phyloP scores from a whole-genome alignment of 306 rosid species.

The Casuarina cunninghamiana region DNA sequence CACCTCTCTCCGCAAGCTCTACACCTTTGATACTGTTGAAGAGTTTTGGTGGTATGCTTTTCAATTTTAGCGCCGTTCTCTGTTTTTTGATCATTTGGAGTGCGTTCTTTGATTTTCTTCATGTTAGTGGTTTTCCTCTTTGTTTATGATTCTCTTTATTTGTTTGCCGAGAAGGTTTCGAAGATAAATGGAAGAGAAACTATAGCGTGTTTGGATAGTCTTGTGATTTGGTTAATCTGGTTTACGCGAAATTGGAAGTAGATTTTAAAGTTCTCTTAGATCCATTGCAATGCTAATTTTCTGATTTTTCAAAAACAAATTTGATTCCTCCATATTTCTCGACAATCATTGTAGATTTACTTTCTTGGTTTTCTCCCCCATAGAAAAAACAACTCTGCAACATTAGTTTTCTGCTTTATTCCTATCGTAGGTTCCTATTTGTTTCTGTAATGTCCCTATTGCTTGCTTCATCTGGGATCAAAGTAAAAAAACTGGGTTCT shows the following conservation, averaged over 20 bases:
- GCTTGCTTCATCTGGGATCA: not conserved
- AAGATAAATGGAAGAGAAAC: not conserved
- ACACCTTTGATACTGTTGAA: slow-evolving; percentile 84
- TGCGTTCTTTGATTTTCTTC: too few species aligned
- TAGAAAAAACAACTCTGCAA: not conserved
- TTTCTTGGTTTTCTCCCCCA: not conserved
- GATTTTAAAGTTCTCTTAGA: not conserved
- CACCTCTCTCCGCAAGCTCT: slow-evolving; percentile 64
- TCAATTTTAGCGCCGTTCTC: not conserved
- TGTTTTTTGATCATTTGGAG: not conserved
- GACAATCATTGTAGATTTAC: not conserved
- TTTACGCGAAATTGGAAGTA: not conserved
- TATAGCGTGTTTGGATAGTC: not conserved
- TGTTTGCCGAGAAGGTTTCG: not conserved
- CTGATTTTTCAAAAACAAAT: not conserved
- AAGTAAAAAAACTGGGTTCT: not conserved
- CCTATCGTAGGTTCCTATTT: not conserved
- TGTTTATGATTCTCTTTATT: not conserved
- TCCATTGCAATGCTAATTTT: not conserved
- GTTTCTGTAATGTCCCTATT: not conserved
- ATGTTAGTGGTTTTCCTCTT: not conserved
- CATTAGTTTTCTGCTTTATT: not conserved
- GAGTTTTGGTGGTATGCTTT: slow-evolving; percentile 82
- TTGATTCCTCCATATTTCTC: not conserved
- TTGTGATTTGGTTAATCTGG: not conserved